Evolutionary conservation across 257 asterid species (phyloP).

Genomic region (Solanum sparsipilum): DNA sequence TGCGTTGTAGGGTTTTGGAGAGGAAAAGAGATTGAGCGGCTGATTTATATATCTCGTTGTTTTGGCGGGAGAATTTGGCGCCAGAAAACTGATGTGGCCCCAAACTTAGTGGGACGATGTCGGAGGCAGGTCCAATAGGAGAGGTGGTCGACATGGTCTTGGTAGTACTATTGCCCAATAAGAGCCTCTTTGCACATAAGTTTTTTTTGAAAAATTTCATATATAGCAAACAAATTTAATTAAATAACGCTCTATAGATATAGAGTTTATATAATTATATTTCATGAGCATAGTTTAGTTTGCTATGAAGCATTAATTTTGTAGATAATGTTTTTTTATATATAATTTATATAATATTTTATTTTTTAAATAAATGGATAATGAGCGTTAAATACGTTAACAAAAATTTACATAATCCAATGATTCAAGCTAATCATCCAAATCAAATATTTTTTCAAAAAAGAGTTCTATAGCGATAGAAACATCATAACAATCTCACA

Average conservation of each 20-base stretch:
- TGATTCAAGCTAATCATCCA: neutral
- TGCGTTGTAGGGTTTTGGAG: constrained; percentile 8
- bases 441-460: no score
- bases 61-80: constrained; percentile 82
- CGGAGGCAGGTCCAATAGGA: neutral
- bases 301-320: no score
- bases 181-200: neutral
- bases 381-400: neutral
- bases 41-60: neutral
- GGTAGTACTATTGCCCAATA: neutral
- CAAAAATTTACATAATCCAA: no score
- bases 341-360: no score
- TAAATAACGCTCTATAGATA: neutral
- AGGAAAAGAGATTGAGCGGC: neutral
- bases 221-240: neutral
- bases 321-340: no score
- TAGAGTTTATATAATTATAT: no score
- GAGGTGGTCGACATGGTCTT: neutral
- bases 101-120: neutral
- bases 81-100: constrained; percentile 18
- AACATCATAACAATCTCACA: neutral
- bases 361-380: no score
- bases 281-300: neutral
- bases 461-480: neutral
- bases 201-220: neutral